A percentile compares a stretch with the other conserved stretches of the same genome.
phyloP scores from a whole-genome alignment of 179 eudicot species.

The Spergularia azorica region DNA sequence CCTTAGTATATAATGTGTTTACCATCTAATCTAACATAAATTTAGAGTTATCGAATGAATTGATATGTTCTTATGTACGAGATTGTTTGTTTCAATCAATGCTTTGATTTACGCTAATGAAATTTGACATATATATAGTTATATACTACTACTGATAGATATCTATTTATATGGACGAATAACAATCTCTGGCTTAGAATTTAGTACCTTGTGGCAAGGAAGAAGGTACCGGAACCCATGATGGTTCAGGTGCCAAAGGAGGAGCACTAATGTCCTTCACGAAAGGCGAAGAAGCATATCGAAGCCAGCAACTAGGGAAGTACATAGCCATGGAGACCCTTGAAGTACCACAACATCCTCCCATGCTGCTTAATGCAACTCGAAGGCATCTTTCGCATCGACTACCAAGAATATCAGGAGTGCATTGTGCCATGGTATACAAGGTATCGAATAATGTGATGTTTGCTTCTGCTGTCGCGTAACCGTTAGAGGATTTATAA shows the following conservation, averaged over 20 bases:
- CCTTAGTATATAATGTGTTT: no score
- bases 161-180: no score
- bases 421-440: slow-evolving; percentile 31
- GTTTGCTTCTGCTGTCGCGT: slow-evolving; percentile 13
- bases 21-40: no score
- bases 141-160: no score
- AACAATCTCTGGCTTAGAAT: no score
- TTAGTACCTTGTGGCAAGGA: no score
- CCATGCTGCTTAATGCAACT: slow-evolving; percentile 16
- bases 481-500: slow-evolving; percentile 4
- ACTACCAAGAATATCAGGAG: slow-evolving; percentile 32
- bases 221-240: no score
- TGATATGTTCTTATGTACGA: no score
- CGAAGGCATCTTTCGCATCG: slow-evolving; percentile 30
- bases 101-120: no score
- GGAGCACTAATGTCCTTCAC: neutral
- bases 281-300: slow-evolving; percentile 13
- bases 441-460: neutral
- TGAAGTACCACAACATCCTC: slow-evolving; percentile 12
- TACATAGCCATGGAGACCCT: neutral
- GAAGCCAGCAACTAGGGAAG: slow-evolving; percentile 30
- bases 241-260: neutral
- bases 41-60: no score
- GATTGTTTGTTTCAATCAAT: no score
- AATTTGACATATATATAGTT: no score